Conservation (phyloP, 2,329 filamentous ascomycete genomes). For the Claviceps africana region DNA sequence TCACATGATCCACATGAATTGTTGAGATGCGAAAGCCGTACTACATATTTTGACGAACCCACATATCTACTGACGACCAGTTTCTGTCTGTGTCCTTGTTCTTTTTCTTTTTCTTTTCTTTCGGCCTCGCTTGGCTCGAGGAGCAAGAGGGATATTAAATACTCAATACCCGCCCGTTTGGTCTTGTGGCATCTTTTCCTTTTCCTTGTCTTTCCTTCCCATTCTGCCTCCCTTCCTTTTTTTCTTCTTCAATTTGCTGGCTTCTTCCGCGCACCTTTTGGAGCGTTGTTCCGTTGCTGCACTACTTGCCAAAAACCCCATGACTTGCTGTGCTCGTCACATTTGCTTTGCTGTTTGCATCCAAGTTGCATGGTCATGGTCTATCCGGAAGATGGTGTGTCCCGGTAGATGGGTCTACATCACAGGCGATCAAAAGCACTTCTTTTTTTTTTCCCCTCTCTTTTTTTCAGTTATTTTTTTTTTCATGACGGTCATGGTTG, state of each 20-base stretch:
- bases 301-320: background rate
- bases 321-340: too few species aligned
- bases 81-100: background rate
- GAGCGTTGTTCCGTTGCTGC: background rate
- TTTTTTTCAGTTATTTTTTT: too few species aligned
- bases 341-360: too few species aligned
- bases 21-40: background rate
- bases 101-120: background rate
- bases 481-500: conserved; percentile 10
- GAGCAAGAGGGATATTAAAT: background rate
- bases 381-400: background rate
- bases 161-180: background rate
- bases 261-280: background rate
- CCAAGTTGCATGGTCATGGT: too few species aligned
- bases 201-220: too few species aligned
- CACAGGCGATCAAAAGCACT: too few species aligned
- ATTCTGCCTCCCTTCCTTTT: too few species aligned
- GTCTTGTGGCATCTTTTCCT: background rate
- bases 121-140: background rate
- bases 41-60: background rate
- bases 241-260: too few species aligned
- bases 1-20: background rate
- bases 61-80: background rate
- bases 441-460: too few species aligned
- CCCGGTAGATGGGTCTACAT: too few species aligned